Evolutionary conservation across 2,329 filamentous ascomycete species (phyloP), one percentile per base, ranked within the genome.

Genomic region (Pseudogymnoascus sp.): DNA sequence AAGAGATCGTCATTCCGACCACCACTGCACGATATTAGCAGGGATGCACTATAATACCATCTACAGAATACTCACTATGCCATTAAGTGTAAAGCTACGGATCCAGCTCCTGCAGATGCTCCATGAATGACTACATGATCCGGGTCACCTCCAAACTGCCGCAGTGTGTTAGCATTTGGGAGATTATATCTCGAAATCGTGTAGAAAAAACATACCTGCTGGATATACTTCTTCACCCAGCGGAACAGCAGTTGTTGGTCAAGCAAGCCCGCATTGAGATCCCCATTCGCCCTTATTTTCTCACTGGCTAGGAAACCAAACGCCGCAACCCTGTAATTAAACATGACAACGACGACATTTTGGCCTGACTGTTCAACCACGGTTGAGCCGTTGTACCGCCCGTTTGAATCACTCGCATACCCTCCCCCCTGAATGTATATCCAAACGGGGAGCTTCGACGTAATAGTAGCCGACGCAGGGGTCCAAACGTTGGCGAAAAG

Each of bases 291-390:
- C 38, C 79, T 78, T 7, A 89, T 77, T 28, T 80, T 76, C 44
- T 84, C 79, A 60, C 84, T 81, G 0, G 84, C 81, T 1, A 89
- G 77, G 67, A 89, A 89, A 0, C 86, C 87, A 69, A 82, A 82
- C 0, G 83, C 74, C 0, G 84, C 84, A 6, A 89, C 82, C 6
- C 86, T 80, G 69, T 87, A 87, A 73, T 86, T 85, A 71, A 87
- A 85, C 68, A 82, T 82, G 60, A 87, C 83, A 63, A 84, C 78
- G n/a, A 87, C 74, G 59, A 87, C 75, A 65, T 76, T 77, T 31
- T 75, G 67, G 10, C 72, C 75, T 0, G 81, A 82, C 66, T 70
- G 71, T 36, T 76, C 70, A 23, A 84, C 75, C 2, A 82, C 75
- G 21, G 76, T 73, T 0, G 78, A 76, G 34, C 80, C 82, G 69